Evolutionary conservation across 192 early-diverging fungal species (phyloP), one percentile per base, ranked within the genome.

Genomic region (Coemansia sp.): DNA sequence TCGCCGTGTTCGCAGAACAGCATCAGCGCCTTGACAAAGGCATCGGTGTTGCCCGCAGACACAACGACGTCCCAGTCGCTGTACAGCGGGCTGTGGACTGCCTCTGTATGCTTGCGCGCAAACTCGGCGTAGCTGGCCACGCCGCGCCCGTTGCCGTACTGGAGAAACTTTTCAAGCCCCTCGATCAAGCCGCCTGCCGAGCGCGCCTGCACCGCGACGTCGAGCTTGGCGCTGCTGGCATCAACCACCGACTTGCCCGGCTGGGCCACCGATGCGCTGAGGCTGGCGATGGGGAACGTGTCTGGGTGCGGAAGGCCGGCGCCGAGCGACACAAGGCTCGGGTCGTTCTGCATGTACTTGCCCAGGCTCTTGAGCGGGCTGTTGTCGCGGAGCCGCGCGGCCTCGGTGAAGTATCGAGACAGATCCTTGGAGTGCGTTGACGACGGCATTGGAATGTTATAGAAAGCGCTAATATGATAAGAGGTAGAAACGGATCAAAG

Each of bases 301-400:
- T 56, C 64, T 0, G 83, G 76, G 55, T 90, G 88, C 5, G 89
- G 90, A 35, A 86, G 75, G 0, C 90, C 90, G 2, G 86, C 88
- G 10, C 88, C 88, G 1, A 92, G 78, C 32, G 88, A 88, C 49
- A 92, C 65, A 42, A 87, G 82, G 34, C 70, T 79, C 6, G 84
- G 74, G 48, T 75, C 83, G 2, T 60, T 62, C 2, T 32, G 35
- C 78, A 81, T 75, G 64, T 75, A 81, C 61, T 74, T 74, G 42
- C 36, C 49, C 50, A 75, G 54, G 18, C 65, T 46, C 67, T 81
- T 81, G 16, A 81, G 64, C n/a, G 78, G 78, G 61, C 72, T 75
- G 67, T 60, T 69, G 59, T 72, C 64, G 30, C 78, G 78, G 14
- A 47, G 55, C 49, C 42, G 55, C 18, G 78, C 56, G 14, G 65